Base-by-base conservation (phyloP, 2,329 filamentous ascomycete genomes). In the Fusarium chuoi region DNA sequence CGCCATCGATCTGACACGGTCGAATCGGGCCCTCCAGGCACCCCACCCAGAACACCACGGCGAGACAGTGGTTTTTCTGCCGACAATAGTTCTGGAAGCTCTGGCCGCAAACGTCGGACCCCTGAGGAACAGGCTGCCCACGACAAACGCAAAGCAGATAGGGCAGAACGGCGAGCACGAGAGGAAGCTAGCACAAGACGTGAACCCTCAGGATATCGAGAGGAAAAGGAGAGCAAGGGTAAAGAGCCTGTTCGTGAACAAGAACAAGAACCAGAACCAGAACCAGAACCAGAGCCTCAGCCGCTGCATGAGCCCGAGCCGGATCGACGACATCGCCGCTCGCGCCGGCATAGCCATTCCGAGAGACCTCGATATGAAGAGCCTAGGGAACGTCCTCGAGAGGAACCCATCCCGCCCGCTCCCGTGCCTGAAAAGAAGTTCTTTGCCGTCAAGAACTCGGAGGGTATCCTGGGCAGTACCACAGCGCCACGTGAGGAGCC, bases 71-170 rank as follows among this genome's bases (percentile, higher is more conserved):
- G 85, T 2, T 83, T 84, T 68, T 83, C 85, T 7, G 80, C 82
- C 24, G 84, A 85, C n/a, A 71, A 68, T 13, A 83, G 78, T 66
- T 81, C 82, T 49, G 81, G 79, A 49, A 78, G 79, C 51, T 80
- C 81, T 41, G 74, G 78, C 33, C 77, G 78, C 63, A 79, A 75
- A 59, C 82, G 83, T 46, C 84, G 86, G 64, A 87, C 85, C 6
- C 80, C 83, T 5, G 86, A 88, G 70, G 86, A 89, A 73, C 86
- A 87, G 67, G 85, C 83, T 22, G 85, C 83, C 5, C 85, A 88
- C 61, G 87, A 89, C 4, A 84, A 78, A 70, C 84, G 84, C 66
- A 88, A 85, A 78, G 84, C 83, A 58, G 86, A 88, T 73, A 84
- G 85, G 45, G 62, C 71, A 26, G 74, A 77, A 39, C 35, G 84